Conservation (phyloP, 768 basidiomycete species). For the Leccinum subtestaceum region DNA sequence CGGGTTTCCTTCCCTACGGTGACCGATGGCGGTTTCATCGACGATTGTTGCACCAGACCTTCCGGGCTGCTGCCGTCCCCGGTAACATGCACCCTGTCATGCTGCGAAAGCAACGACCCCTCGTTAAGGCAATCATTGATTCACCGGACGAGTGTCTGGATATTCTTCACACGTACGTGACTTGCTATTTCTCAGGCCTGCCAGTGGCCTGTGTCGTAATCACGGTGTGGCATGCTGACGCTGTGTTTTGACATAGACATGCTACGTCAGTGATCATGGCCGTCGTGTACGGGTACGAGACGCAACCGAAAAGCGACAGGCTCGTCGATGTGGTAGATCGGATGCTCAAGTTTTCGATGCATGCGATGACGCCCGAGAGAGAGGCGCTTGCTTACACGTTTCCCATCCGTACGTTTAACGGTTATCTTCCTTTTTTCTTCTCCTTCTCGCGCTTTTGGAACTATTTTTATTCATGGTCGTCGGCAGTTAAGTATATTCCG, state of each 20-base stretch:
- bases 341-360: not conserved
- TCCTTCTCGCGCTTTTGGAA: not conserved
- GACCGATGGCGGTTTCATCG: conserved; percentile 6
- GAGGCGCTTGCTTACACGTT: not conserved
- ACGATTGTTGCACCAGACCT: conserved; percentile 18
- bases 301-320: not conserved
- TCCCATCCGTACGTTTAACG: not conserved
- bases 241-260: conserved; percentile 1
- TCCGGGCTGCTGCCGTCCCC: conserved; percentile 6
- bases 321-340: not conserved
- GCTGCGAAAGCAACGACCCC: conserved; percentile 6
- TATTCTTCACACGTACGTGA: conserved; percentile 14
- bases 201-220: not conserved
- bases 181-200: not conserved
- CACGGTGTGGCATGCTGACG: not conserved
- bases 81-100: conserved; percentile 9
- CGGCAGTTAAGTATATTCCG: conserved; percentile 6
- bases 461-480: not conserved
- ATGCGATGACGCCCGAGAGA: conserved; percentile 4
- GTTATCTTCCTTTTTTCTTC: not conserved
- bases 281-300: conserved; percentile 10
- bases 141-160: not conserved
- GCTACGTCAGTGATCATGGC: conserved; percentile 26
- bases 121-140: conserved; percentile 5
- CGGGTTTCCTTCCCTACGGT: conserved; percentile 1